Evolutionary conservation across 2,329 filamentous ascomycete species (phyloP), one percentile per base, ranked within the genome.

Genomic region (Trichophyton rubrum): DNA sequence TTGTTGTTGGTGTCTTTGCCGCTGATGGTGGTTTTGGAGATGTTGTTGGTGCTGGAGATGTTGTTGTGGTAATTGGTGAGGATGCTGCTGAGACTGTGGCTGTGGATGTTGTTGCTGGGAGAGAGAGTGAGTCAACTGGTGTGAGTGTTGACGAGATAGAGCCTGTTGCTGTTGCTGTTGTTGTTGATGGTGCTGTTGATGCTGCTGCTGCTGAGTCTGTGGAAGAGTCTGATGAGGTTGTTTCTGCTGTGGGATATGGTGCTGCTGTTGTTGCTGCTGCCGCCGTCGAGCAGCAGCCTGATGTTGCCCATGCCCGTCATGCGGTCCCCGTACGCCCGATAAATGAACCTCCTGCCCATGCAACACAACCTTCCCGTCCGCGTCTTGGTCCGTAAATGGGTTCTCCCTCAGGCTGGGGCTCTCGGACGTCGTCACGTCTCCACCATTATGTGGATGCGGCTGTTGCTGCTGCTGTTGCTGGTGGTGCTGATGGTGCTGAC

Each of bases 1-100:
- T 20, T 55, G 55, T n/a, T 66, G 27, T 66, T 60, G 17, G 49
- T 68, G 47, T 62, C 62, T 30, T 65, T 59, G 59, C 60, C 63
- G 49, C 57, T 64, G 60, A 11, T 60, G 63, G 9, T 60, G 62
- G 41, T 47, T 58, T 4, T 62, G 60, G 13, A 62, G 64, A 22
- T 62, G 62, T 17, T 63, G 60, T 13, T 61, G 61, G 20, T 63
- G 64, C 24, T 62, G 63, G 11, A 57, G 60, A 3, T 60, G 56
- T 13, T 62, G 60, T 6, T 55, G 60, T 30, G 47, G 60, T 11
- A 35, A 35, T 35, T 35, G 33, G 33, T 59, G 60, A 17, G 61
- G 59, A 13, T 61, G 60, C 30, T 61, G 62, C 15, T 45, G 56
- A 17, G 61, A 56, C 35, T 61, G 40, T 5, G 40, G 60, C 11